Evolutionary conservation across 169 alveolate species (phyloP).

Genomic region (Babesia bovis): DNA sequence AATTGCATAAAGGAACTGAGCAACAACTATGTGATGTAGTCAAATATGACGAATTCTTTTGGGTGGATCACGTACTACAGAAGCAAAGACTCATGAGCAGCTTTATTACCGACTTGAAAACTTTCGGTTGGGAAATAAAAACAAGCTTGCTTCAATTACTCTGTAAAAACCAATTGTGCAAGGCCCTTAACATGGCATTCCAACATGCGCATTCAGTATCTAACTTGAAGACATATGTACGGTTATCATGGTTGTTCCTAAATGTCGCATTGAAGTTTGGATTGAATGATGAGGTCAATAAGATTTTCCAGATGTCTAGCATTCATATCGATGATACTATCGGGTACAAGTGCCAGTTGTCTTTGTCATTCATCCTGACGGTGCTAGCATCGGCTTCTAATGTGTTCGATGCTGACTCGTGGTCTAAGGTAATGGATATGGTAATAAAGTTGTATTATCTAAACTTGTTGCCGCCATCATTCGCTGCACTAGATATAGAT

Average conservation of each 20-base stretch:
- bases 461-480: conserved; percentile 59
- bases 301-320: conserved; percentile 44
- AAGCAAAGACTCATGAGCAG: conserved; percentile 41
- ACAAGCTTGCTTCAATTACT: conserved; percentile 31
- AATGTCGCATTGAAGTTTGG: conserved; percentile 38
- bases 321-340: conserved; percentile 40
- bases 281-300: conserved; percentile 19
- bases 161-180: conserved; percentile 13
- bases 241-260: conserved; percentile 48
- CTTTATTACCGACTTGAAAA: conserved; percentile 19
- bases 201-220: conserved; percentile 8
- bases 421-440: conserved; percentile 57
- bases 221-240: conserved; percentile 29
- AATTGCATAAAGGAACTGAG: conserved; percentile 35
- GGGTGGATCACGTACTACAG: conserved; percentile 62
- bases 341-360: conserved; percentile 62
- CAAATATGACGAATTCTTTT: conserved; percentile 39
- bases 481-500: conserved; percentile 62
- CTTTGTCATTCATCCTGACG: conserved; percentile 46
- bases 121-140: neutral
- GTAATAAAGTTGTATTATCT: conserved; percentile 53
- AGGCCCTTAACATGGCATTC: conserved; percentile 22
- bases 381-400: conserved; percentile 55
- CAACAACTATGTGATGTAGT: neutral
- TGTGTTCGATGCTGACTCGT: conserved; percentile 45